Conservation (phyloP, 208 protist genomes). For the Crithidia bombi region DNA sequence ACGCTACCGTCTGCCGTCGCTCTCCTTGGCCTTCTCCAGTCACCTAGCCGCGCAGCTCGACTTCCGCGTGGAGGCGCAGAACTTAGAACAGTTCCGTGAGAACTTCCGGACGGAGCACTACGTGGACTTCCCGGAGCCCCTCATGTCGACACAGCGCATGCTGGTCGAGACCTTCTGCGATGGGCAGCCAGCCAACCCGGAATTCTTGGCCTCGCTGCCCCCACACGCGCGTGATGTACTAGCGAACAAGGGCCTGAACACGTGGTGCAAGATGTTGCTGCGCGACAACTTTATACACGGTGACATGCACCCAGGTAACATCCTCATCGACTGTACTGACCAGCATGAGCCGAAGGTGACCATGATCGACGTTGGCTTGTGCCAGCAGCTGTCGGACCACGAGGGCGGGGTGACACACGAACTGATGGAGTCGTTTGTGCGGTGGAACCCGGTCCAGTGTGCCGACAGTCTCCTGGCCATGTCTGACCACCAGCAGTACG, state of each 20-base stretch:
- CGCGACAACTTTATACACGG: conserved; percentile 93
- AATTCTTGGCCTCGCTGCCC: conserved; percentile 82
- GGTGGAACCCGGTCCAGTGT: conserved; percentile 78
- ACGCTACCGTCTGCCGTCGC: conserved; percentile 63
- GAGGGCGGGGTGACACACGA: conserved; percentile 68
- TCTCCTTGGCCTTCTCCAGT: conserved; percentile 73
- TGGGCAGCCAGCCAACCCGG: conserved; percentile 72
- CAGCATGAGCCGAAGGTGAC: conserved; percentile 76
- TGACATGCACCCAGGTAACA: conserved; percentile 94
- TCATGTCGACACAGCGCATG: conserved; percentile 83
- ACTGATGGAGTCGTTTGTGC: conserved; percentile 88
- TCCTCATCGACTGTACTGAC: conserved; percentile 86
- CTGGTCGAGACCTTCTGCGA: conserved; percentile 91
- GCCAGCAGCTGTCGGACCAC: conserved; percentile 77
- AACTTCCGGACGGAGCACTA: conserved; percentile 82
- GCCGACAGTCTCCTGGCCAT: conserved; percentile 73
- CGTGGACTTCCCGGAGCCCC: conserved; percentile 83
- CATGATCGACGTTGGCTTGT: conserved; percentile 90
- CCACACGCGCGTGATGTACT: conserved; percentile 78
- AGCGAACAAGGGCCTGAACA: conserved; percentile 88
- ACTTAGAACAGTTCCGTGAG: conserved; percentile 80
- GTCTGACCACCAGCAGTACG: conserved; percentile 63
- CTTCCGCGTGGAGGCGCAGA: conserved; percentile 90
- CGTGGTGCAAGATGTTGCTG: conserved; percentile 93
- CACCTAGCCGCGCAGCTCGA: conserved; percentile 91